Base-by-base conservation (phyloP, 1,284 basidiomycete species). In the Leccinum pachyderme region DNA sequence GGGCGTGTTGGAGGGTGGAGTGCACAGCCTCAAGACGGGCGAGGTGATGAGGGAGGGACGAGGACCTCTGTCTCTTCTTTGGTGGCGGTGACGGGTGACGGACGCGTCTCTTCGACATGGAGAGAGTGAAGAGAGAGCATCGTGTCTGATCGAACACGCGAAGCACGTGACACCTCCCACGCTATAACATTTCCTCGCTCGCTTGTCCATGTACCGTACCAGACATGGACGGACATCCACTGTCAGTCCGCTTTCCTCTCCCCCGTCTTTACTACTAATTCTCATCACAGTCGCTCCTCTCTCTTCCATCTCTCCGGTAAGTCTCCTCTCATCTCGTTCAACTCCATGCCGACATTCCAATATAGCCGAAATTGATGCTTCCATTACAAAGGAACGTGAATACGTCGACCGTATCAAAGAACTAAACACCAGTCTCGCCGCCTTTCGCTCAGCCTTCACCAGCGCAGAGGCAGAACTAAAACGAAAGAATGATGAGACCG, bases 1-100 rank as follows among this genome's bases (percentile, higher is more conserved):
- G 77, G 47, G 89, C 88, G 64, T 87, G 86, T 63, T 90, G 87
- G 33, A 92, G 73, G 13, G 83, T 81, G 28, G 80, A 83, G 61
- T 91, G 84, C 52, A 86, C 77, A 54, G 71, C 76, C 60, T 77
- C 74, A 47, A 91, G 78, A 47, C 86, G 84, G 37, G 78, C 68
- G 35, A 92, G 74, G 61, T 84, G 79, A 7, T 74, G 44, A 15
- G 89, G 85, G 35, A 92, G 72, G 77, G 64, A 44, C 35, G 72
- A 64, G 27, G 15, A 61, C 13, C 43, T 15, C 8, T 27, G 24
- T 13, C 24, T 24, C 24, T 39, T 39, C 3, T 39, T 22, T 4
- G 43, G 43, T 2, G 76, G 1, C 25, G 22, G 24, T 4, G 43
- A 25, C 15, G 41, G 6, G 7, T 13, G 41, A 7, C 41, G 41